Evolutionary conservation across 768 basidiomycete genomes (phyloP), one percentile per base, ranked within the genome.

Genomic region (Lenzites betulinus): DNA sequence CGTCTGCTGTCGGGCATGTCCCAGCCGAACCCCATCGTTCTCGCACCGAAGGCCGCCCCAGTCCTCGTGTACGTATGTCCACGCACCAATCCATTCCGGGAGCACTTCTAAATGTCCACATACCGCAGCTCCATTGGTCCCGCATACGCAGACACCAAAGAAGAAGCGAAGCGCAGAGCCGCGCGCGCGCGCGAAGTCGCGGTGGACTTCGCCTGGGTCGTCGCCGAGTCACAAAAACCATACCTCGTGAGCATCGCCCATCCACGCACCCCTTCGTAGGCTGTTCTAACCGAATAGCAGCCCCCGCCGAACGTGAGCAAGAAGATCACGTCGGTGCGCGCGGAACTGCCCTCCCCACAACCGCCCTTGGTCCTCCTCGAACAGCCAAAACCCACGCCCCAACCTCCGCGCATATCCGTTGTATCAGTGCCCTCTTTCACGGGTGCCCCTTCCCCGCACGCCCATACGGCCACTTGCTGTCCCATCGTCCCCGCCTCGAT

Each of bases 101-200:
- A 33, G 6, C 30, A 11, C 6, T 33, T 5, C 30, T 33, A 11
- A 33, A 33, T 33, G 30, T 5, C 4, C 30, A 11, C 30, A 4
- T 33, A 47, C 35, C 41, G 22, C 58, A 75, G 74, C 43, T 50
- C 63, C 13, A 58, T 64, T 28, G 72, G 70, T 18, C 73, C 70
- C 20, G 46, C 71, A 8, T 63, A 51, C 26, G 75, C 74, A 54
- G 75, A 76, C 49, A 68, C 69, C 7, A 62, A 64, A 12, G 54
- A 48, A 12, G 71, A 74, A 30, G 73, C 71, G 1, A 53, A 62
- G 22, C 33, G 60, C 5, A 66, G 75, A 26, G 65, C 61, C 3
- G 35, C 59, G 2, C 71, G 66, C 16, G 74, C 74, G 1, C 59
- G 51, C 11, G 69, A 65, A 3, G 65, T 64, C 36, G 73, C 73